These are phyloP conservation scores for Didymella segeticola DNA, from an alignment of 2,329 filamentous ascomycete species.

Conservation along the genomic window DNA sequence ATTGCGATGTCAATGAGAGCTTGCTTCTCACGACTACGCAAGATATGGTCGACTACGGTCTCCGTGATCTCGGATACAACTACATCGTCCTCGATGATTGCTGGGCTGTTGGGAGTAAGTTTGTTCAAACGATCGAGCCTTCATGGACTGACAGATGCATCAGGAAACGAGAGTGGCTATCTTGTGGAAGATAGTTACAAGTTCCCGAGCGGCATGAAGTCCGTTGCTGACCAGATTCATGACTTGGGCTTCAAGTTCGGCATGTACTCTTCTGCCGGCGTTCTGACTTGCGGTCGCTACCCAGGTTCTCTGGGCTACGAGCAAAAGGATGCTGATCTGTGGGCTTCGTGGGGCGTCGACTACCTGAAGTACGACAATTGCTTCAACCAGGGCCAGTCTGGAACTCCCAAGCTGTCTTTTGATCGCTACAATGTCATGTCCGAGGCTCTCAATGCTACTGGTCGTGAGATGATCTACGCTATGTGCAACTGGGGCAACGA, in stretches of 20 bases:
- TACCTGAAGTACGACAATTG: slow-evolving; percentile 63
- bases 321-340: slow-evolving; percentile 59
- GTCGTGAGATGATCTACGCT: slow-evolving; percentile 54
- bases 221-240: slow-evolving; percentile 58
- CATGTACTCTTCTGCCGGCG: slow-evolving; percentile 60
- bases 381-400: slow-evolving; percentile 61
- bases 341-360: slow-evolving; percentile 60
- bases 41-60: slow-evolving; percentile 53
- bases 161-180: slow-evolving; percentile 48
- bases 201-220: slow-evolving; percentile 56
- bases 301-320: slow-evolving; percentile 59
- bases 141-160: background rate
- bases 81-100: slow-evolving; percentile 63
- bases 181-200: slow-evolving; percentile 43
- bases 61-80: slow-evolving; percentile 58
- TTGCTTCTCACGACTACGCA: slow-evolving; percentile 57
- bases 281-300: slow-evolving; percentile 49
- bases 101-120: slow-evolving; percentile 55
- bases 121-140: background rate
- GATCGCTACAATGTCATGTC: slow-evolving; percentile 58
- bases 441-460: slow-evolving; percentile 56
- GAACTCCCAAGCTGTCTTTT: slow-evolving; percentile 55
- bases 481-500: slow-evolving; percentile 63
- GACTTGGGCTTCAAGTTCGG: slow-evolving; percentile 58
- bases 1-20: slow-evolving; percentile 56